Base-by-base conservation (phyloP, 2,329 filamentous ascomycete genomes). In the Sphaerulina vaccinii region DNA sequence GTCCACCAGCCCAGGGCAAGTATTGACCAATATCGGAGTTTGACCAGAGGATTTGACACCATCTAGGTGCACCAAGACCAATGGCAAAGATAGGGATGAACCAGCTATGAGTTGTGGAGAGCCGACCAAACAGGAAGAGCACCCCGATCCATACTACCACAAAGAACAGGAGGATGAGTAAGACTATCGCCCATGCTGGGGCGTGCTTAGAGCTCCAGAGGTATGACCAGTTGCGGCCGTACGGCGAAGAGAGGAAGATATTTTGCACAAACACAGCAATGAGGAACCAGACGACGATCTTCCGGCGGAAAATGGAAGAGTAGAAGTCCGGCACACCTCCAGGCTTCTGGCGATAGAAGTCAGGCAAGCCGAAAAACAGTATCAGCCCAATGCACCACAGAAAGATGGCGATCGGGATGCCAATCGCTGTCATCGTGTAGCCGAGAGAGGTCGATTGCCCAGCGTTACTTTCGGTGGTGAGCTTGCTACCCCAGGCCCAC, bases 21-120 rank as follows among this genome's bases (percentile, higher is more conserved):
- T 79, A 86, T 22, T 77, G 71, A 3, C 82, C 84, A 54, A 84
- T 78, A 9, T 78, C 77, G 6, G 77, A 81, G 5, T 78, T 80
- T 9, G 77, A 79, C 84, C 84, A 86, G 64, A 84, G 80, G 65
- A 85, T 85, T 65, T 87, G 84, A 7, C 78, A 79, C 83, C 83
- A 87, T 54, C 83, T 75, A 1, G 84, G 84, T 3, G 83, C 82
- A 37, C 79, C 81, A 10, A 87, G 77, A 11, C 83, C 83, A 53
- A 86, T 81, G 39, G 84, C 83, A 57, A 86, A 85, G 50, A 87
- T 79, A 10, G 83, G 83, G 3, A 87, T 70, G 58, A 86, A 79
- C 84, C 84, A 86, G 44, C 77, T 80, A 65, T 86, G 83, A 13
- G 75, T 75, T 57, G 78, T 79, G 13, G 79, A 80, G n/a, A 84